Base-by-base conservation (phyloP, 352 stramenopile species). In the Globisporangium polare region DNA sequence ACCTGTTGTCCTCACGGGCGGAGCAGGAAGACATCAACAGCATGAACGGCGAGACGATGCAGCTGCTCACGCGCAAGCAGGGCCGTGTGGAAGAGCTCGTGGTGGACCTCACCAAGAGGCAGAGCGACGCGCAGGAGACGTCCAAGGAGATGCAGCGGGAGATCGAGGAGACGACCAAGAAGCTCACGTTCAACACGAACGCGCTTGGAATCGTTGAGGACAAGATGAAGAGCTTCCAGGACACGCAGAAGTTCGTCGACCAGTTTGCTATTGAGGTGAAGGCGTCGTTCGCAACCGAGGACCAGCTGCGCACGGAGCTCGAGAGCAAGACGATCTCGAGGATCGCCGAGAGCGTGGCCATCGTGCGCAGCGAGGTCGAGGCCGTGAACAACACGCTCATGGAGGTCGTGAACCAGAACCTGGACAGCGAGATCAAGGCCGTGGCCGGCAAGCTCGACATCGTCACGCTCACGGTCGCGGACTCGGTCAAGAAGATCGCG, bases 1-100 rank as follows among this genome's bases (percentile, higher is more conserved):
- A 89, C 27, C 47, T 90, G 52, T 67, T 92, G 1, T 67, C 72
- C 0, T 85, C 75, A 8, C 70, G 80, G 0, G 67, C 80, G 0
- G 80, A 90, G n/a, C 85, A 94, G 42, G 85, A 94, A 52, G 83
- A 94, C 31, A 83, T 94, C 62, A 94, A 94, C 67, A 92, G 81
- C 27, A 75, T 72, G 22, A 80, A 83, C 45, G 81, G 80, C 3
- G 85, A 94, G 60, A 80, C 78, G 43, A 72, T 88, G 45, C 76
- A 89, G 63, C 31, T 71, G 5, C 51, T 90, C 7, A 54, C 72
- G 5, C 72, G 75, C 15, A 90, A 89, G 52, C 80, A 87, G 58
- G 60, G 63, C 0, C 69, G 72, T 0, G 58, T 73, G 5, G 82
- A 92, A 47, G 80, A 89, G 31, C 69, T 90, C 43, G 53, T 91